Base-by-base conservation (phyloP, 345 rosid species). In the Noccaea caerulescens region DNA sequence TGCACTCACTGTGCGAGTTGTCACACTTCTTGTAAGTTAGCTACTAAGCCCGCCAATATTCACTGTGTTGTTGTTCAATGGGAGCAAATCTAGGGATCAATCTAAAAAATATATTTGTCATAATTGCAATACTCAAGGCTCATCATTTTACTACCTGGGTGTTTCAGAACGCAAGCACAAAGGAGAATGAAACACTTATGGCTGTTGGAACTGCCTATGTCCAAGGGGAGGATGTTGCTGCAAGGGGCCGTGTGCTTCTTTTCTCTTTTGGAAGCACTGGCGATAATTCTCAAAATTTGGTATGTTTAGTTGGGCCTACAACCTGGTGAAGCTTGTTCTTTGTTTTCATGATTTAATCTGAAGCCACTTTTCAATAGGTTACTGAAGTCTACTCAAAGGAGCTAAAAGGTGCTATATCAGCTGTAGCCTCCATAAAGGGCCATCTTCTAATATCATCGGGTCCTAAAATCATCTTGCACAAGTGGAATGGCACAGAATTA, bases 141-240 rank as follows among this genome's bases (percentile, higher is more conserved):
- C 12, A 37, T 65, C 65, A 13, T 64, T 43, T 70, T 59, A 66
- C 69, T 54, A 32, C 54, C 5, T 66, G 56, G 36, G 61, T 67
- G 52, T 79, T 68, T 63, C 90, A 94, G 99, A 94, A 94, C 80
- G 74, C 88, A 63, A 80, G 76, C 69, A 94, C 93, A 49, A 76
- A 80, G 69, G 97, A 91, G 76, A 94, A 91, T 75, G 98, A 94
- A 71, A 85, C 89, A 20, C 87, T 94, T 72, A 80, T 94, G 78
- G 99, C 98, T 42, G 69, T 89, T 78, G 99, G 98, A 62, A 94
- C 99, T 77, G 98, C 98, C 33, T 94, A 91, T 72, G 93, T 88
- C 72, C 99, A 94, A 84, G 98, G 99, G 72, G 98, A 94, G 86
- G 99, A 94, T 84, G 99, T 94, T 71, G 99, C 98, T 41, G 98